A percentile compares a stretch with the other conserved stretches of the same genome.
phyloP scores from a whole-genome alignment of 805 yeast species.

The Maudiozyma pseudohumilis region DNA sequence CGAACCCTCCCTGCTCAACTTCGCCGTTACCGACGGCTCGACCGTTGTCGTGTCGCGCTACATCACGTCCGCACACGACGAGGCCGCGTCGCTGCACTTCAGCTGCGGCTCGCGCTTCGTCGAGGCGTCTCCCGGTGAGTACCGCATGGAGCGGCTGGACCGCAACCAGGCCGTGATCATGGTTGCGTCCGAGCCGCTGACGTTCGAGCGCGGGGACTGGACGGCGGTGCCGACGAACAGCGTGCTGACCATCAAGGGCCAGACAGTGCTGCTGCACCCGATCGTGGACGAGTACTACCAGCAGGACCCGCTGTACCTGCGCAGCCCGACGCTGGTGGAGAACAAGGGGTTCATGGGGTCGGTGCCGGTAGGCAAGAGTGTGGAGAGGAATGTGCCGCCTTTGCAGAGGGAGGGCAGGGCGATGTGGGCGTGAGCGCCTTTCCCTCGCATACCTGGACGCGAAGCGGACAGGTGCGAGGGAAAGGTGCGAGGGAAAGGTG shows the following conservation, averaged over 20 bases:
- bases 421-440: too few species aligned
- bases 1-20: slow-evolving; percentile 84
- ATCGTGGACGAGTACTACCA: slow-evolving; percentile 83
- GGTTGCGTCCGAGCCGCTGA: slow-evolving; percentile 93
- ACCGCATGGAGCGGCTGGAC: slow-evolving; percentile 87
- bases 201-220: slow-evolving; percentile 97
- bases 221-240: slow-evolving; percentile 93
- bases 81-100: slow-evolving; percentile 92
- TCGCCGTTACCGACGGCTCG: slow-evolving; percentile 91
- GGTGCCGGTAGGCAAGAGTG: slow-evolving; percentile 55
- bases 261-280: slow-evolving; percentile 85
- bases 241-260: slow-evolving; percentile 65
- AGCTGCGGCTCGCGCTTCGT: slow-evolving; percentile 87
- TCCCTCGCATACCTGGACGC: too few species aligned
- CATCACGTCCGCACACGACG: slow-evolving; percentile 80
- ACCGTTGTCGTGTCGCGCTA: slow-evolving; percentile 81
- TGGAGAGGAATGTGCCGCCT: slow-evolving; percentile 56
- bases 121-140: slow-evolving; percentile 85
- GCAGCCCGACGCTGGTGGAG: slow-evolving; percentile 78
- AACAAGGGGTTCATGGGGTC: slow-evolving; percentile 90
- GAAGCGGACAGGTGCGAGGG: too few species aligned
- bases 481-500: too few species aligned
- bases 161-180: slow-evolving; percentile 90
- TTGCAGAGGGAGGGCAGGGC: slow-evolving; percentile 73
- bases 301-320: slow-evolving; percentile 50